phyloP scores from a whole-genome alignment of 106 monocot species.

The Acorus calamus region DNA sequence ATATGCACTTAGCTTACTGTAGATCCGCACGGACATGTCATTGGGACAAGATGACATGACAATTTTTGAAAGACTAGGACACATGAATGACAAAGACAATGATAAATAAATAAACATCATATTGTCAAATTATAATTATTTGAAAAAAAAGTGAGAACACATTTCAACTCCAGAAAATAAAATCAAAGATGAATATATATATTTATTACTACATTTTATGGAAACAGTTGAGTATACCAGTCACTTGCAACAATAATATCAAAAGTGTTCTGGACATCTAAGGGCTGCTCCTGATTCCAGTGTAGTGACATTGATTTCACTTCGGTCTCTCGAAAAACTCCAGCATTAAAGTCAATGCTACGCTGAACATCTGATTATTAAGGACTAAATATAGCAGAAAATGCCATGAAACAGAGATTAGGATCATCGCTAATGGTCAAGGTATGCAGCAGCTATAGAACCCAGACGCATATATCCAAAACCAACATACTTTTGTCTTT shows the following conservation, averaged over 20 bases:
- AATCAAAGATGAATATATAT: no score
- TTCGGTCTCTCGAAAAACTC: slow-evolving; percentile 52
- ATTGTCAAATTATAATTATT: background rate
- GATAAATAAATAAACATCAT: background rate
- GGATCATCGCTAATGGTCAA: background rate
- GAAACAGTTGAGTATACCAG: slow-evolving; percentile 41
- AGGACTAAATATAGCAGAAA: slow-evolving; percentile 14
- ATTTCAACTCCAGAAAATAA: no score
- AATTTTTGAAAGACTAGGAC: background rate
- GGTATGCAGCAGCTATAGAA: background rate
- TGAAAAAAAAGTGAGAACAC: background rate
- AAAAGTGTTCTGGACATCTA: slow-evolving; percentile 46
- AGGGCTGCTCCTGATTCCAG: slow-evolving; percentile 52
- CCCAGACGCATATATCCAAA: no score
- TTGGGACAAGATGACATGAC: no score
- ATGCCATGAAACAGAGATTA: background rate
- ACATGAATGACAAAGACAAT: background rate
- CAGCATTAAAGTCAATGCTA: slow-evolving; percentile 51
- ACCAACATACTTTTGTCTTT: no score
- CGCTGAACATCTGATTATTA: slow-evolving; percentile 66
- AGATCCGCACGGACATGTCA: no score
- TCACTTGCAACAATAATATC: slow-evolving; percentile 95
- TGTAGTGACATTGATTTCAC: slow-evolving; percentile 67
- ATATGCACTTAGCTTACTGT: no score
- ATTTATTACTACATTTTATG: background rate